phyloP scores from a whole-genome alignment of 2,329 filamentous ascomycete genomes.

The Akanthomyces uredinophilus region DNA sequence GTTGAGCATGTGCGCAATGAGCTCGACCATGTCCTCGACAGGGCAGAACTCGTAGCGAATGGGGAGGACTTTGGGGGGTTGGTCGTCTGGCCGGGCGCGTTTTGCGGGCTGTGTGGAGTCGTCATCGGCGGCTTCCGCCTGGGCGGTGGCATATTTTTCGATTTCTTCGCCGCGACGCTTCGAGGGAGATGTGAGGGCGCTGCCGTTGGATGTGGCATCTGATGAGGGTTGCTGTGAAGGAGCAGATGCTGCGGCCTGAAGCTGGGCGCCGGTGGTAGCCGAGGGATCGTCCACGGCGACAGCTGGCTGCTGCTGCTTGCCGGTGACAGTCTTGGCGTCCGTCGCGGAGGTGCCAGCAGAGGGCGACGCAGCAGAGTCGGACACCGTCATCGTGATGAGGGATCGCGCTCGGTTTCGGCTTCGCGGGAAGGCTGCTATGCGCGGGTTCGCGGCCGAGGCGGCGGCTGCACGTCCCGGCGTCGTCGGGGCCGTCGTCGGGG shows the following conservation, averaged over 20 bases:
- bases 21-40: constrained; percentile 78
- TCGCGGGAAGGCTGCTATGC: not conserved
- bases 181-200: not conserved
- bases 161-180: constrained; percentile 11
- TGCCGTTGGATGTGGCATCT: constrained; percentile 1
- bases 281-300: not conserved
- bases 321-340: not conserved
- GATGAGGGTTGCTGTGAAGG: not conserved
- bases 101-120: constrained; percentile 38
- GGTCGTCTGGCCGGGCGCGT: constrained; percentile 45
- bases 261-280: not conserved
- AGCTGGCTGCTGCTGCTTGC: not conserved
- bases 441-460: not conserved
- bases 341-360: not conserved
- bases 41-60: constrained; percentile 74
- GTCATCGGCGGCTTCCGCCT: not conserved
- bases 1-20: constrained; percentile 93
- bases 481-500: not conserved
- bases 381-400: not conserved
- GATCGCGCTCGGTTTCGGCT: not conserved
- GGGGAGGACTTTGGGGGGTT: constrained; percentile 57
- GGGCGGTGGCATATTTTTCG: not conserved
- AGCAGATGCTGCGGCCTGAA: not conserved
- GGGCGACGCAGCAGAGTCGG: not conserved
- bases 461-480: not conserved